Base-by-base conservation (phyloP, 345 rosid genomes). In the Lenwebbia sp. region DNA sequence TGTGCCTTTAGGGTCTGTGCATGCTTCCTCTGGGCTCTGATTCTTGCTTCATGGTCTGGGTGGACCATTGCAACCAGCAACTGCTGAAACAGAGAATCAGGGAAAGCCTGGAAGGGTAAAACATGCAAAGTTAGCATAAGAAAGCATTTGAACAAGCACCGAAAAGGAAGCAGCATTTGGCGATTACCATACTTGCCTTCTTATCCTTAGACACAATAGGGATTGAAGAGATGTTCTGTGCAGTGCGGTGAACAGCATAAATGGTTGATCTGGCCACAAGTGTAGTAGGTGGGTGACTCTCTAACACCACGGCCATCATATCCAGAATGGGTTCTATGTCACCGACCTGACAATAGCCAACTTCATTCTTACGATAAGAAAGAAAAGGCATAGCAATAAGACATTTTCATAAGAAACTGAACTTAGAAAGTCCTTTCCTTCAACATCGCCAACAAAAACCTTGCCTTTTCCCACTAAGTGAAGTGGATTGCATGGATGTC, bases 71-170 rank as follows among this genome's bases (percentile, higher is more conserved):
- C 94, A 28, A 90, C 91, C 78, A 96, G 95, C 91, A 95, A 90
- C 87, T 93, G 98, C 85, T 96, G 99, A 92, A 96, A 95, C 70
- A 96, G 88, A 86, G 95, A 92, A 86, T 96, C 98, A 75, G 98
- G 99, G 89, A 96, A 96, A 88, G 96, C 93, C 99, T 96, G 94
- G 84, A 86, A 92, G 47, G 88, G 54, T 83, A 37, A 84, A 86
- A 57, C 86, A 83, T 84, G 74, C 74, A 86, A 70, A 51, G 82
- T 58, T 74, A 83, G 83, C 52, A 52, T 87, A 86, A 51, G 85
- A 83, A 83, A 84, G 76, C 44, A 30, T 17, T 33, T 65, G 44
- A 82, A 82, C 22, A 81, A 44, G 50, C 86, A 82, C 54, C 83
- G 49, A 44, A 44, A 8, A 47, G 85, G 84, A 74, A 85, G 82